phyloP scores from a whole-genome alignment of 305 asterid genomes.

The Solanum hybrid region DNA sequence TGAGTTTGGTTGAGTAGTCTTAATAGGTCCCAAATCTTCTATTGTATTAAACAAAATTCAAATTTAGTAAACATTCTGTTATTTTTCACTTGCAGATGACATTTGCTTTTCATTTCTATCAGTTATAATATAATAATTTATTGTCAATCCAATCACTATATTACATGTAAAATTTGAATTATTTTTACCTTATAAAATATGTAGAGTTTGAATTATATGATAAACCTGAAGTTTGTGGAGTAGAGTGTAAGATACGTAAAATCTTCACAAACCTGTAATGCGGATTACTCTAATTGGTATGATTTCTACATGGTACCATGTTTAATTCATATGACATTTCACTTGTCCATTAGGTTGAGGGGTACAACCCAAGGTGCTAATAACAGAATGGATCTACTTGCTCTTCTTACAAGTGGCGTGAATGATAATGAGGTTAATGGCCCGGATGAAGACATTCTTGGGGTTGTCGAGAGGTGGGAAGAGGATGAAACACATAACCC shows the following conservation, averaged over 20 bases:
- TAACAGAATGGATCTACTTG: slow-evolving; percentile 74
- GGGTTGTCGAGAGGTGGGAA: slow-evolving; percentile 77
- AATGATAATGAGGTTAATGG: slow-evolving; percentile 53
- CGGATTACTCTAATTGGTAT: neutral
- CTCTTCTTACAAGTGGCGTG: slow-evolving; percentile 82
- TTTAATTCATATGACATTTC: neutral
- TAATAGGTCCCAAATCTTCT: neutral
- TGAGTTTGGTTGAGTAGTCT: neutral
- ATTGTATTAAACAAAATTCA: neutral
- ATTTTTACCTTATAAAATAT: neutral
- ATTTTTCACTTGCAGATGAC: neutral
- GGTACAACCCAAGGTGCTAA: slow-evolving; percentile 80
- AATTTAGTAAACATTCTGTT: neutral
- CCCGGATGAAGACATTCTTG: slow-evolving; percentile 71
- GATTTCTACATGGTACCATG: neutral
- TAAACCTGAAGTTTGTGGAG: neutral
- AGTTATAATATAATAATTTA: neutral
- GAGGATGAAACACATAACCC: slow-evolving; percentile 93
- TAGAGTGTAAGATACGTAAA: neutral
- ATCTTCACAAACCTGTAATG: neutral
- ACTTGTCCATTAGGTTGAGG: slow-evolving; percentile 47
- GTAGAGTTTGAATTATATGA: neutral
- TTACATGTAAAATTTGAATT: neutral
- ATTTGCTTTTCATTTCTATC: neutral
- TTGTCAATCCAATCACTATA: neutral